Conservation (phyloP, 768 basidiomycete genomes). For the Filobasidium wieringae region DNA sequence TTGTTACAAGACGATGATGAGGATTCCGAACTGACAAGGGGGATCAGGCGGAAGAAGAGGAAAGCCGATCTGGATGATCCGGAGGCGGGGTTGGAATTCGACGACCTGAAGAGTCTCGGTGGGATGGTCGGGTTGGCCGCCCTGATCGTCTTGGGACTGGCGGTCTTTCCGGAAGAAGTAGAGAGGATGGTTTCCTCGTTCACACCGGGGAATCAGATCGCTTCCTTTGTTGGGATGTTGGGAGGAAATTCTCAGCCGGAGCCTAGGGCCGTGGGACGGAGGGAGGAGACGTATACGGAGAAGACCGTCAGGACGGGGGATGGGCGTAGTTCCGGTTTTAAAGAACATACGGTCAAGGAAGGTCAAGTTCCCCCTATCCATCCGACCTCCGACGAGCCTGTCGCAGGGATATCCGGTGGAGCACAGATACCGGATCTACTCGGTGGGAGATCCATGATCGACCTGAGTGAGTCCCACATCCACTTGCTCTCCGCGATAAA, state of each 20-base stretch:
- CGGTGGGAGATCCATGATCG: neutral
- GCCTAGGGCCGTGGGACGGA: too few relatives aligned
- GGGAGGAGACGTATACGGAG: neutral
- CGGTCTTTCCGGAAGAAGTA: constrained; percentile 14
- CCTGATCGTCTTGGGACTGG: constrained; percentile 12
- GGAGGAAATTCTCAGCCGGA: neutral
- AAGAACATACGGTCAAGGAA: neutral
- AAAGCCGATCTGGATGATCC: constrained; percentile 9
- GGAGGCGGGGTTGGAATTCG: constrained; percentile 5
- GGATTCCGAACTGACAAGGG: neutral
- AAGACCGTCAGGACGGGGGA: neutral
- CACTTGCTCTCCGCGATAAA: neutral
- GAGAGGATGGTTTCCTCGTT: neutral
- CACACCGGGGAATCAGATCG: neutral
- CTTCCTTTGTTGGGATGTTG: neutral
- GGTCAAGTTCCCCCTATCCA: neutral
- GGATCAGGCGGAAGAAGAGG: neutral
- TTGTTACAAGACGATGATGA: neutral
- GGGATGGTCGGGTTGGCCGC: constrained; percentile 9
- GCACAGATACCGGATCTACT: neutral
- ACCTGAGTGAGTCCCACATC: neutral
- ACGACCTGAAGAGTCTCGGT: constrained; percentile 10
- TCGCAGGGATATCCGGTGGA: neutral
- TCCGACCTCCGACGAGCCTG: neutral
- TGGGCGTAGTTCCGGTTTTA: neutral